Conservation (phyloP, 1,139 yeast genomes). For the Yamadazyma aaseri region DNA sequence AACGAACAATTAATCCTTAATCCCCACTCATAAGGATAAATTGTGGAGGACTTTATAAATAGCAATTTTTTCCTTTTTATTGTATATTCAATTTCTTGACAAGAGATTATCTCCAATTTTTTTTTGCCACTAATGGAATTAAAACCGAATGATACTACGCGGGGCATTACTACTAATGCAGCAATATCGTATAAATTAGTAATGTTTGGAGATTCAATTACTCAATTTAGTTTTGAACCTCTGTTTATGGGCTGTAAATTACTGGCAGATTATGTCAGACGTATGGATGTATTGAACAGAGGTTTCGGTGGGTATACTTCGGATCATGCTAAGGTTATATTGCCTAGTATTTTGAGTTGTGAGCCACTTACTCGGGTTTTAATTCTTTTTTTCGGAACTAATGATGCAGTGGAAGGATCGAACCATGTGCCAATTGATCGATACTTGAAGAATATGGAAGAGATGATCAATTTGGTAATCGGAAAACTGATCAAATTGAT, state of each 20-base stretch:
- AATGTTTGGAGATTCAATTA: conserved; percentile 70
- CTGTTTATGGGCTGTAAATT: too few relatives aligned
- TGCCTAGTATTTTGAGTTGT: conserved; percentile 45
- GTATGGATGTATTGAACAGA: conserved; percentile 54
- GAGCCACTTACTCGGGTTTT: conserved; percentile 37
- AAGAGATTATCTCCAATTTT: too few relatives aligned
- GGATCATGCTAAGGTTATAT: conserved; percentile 44
- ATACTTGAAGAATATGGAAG: conserved; percentile 45
- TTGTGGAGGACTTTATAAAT: too few relatives aligned
- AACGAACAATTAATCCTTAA: too few relatives aligned
- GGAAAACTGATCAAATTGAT: conserved; percentile 47
- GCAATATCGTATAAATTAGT: conserved; percentile 56
- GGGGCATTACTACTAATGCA: too few relatives aligned
- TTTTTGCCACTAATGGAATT: too few relatives aligned
- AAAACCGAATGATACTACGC: too few relatives aligned
- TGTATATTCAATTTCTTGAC: too few relatives aligned
- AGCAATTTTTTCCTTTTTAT: too few relatives aligned
- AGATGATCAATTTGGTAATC: conserved; percentile 38
- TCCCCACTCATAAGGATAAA: too few relatives aligned
- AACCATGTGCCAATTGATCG: conserved; percentile 57
- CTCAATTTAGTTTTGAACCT: conserved; percentile 50
- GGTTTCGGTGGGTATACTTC: conserved; percentile 67
- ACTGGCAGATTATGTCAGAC: too few relatives aligned
- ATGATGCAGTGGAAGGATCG: conserved; percentile 48
- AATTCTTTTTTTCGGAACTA: conserved; percentile 72